phyloP scores from a whole-genome alignment of 2,329 filamentous ascomycete species.

The Fusarium annulatum region DNA sequence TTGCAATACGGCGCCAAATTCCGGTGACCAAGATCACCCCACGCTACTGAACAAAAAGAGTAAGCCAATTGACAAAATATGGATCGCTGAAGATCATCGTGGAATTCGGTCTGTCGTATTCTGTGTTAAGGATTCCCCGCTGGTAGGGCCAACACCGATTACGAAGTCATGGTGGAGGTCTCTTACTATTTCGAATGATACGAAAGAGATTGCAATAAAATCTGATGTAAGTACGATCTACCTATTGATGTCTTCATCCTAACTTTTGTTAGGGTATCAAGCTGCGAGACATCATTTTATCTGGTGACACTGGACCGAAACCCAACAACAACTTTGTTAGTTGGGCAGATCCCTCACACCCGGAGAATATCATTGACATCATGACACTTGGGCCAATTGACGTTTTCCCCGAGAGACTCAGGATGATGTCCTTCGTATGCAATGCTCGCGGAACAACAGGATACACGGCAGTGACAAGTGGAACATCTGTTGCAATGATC shows the following conservation, averaged over 20 bases:
- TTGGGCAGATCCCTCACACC: neutral
- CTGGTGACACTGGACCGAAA: accelerated
- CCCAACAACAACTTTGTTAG: neutral
- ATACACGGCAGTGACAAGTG: neutral
- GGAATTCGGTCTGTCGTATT: neutral
- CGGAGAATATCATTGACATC: neutral
- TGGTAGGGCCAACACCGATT: neutral
- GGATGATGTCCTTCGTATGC: neutral
- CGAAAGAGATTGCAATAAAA: neutral
- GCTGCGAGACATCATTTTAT: neutral
- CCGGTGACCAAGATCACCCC: accelerated
- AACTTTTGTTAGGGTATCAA: neutral
- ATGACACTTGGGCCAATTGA: neutral
- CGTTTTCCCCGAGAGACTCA: neutral
- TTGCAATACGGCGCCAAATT: accelerated
- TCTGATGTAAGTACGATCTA: neutral
- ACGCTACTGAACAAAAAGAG: accelerated
- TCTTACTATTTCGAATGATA: neutral
- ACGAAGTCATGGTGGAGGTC: neutral
- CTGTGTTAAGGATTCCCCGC: neutral
- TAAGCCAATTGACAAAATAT: neutral
- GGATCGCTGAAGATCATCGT: neutral
- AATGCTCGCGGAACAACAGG: neutral
- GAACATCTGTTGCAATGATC: neutral
- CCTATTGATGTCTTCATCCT: neutral